Conservation (phyloP, 768 basidiomycete genomes). For the Lentinula sp. region DNA sequence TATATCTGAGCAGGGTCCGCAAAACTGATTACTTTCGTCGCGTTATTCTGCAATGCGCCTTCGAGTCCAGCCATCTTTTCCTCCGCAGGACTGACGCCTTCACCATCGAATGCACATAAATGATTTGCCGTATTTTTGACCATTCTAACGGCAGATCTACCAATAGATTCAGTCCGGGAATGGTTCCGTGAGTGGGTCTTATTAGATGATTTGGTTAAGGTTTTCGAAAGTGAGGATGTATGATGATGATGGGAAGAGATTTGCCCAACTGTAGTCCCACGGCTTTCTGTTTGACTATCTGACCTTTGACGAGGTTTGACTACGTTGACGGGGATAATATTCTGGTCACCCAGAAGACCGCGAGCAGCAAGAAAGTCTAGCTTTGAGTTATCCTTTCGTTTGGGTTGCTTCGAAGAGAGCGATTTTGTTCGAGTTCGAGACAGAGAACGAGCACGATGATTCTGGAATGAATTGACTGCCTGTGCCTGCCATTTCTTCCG, state of each 20-base stretch:
- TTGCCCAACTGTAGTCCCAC: constrained; percentile 15
- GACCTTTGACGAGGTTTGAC: constrained; percentile 11
- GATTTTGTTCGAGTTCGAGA: constrained; percentile 63
- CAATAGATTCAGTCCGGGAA: constrained; percentile 38
- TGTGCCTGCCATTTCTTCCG: constrained; percentile 63
- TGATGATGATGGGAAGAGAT: constrained; percentile 27
- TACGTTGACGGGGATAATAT: constrained; percentile 37
- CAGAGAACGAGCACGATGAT: constrained; percentile 53
- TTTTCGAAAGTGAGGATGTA: constrained; percentile 9
- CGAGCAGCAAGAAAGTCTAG: constrained; percentile 62
- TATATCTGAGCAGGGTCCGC: constrained; percentile 35
- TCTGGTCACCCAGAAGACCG: constrained; percentile 62
- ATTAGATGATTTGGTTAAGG: neutral
- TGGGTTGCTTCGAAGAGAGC: constrained; percentile 31
- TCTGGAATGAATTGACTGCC: constrained; percentile 59
- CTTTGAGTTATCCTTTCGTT: constrained; percentile 16
- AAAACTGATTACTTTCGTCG: constrained; percentile 34
- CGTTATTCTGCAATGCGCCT: constrained; percentile 30
- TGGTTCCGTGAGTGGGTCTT: constrained; percentile 22
- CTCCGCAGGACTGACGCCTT: constrained; percentile 13
- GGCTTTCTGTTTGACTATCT: constrained; percentile 13
- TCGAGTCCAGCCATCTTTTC: constrained; percentile 25
- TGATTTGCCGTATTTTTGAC: constrained; percentile 24
- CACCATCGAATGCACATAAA: constrained; percentile 17
- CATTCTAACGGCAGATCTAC: constrained; percentile 31